Conservation (phyloP, 2,329 filamentous ascomycete species). For the Apiospora sp. region DNA sequence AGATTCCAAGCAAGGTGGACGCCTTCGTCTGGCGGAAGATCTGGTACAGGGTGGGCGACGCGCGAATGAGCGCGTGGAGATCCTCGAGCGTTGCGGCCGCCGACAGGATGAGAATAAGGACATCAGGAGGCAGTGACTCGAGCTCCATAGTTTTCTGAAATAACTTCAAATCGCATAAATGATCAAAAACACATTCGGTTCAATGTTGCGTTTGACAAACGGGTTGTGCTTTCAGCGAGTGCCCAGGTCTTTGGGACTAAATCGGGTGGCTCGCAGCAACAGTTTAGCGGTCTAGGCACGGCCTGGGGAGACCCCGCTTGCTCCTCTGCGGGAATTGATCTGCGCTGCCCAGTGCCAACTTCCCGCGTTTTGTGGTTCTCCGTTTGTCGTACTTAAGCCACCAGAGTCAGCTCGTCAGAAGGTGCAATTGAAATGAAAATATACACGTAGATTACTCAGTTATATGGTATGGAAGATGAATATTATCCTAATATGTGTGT, state of each 20-base stretch:
- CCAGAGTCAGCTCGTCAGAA: too few species aligned
- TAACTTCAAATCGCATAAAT: neutral
- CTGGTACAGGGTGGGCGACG: neutral
- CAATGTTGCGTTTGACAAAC: too few species aligned
- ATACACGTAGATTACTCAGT: too few species aligned
- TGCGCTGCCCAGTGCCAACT: too few species aligned
- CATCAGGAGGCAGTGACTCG: neutral
- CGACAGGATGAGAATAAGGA: neutral
- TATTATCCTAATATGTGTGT: too few species aligned
- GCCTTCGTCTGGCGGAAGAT: neutral
- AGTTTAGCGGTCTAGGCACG: neutral
- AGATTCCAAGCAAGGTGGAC: neutral
- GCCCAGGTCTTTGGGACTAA: neutral
- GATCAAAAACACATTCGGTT: too few species aligned
- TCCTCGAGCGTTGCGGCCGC: conserved; percentile 6
- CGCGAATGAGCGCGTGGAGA: conserved; percentile 1
- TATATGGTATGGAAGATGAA: too few species aligned
- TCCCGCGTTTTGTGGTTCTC: too few species aligned
- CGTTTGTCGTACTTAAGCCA: too few species aligned
- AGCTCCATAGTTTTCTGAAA: neutral
- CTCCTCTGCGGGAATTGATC: neutral
- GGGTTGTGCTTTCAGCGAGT: neutral
- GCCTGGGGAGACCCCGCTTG: neutral
- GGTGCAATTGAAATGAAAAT: too few species aligned
- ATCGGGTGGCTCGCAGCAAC: too few species aligned